These are phyloP conservation scores for Suillus subluteus DNA, from an alignment of 768 basidiomycete species.

Conservation along the genomic window DNA sequence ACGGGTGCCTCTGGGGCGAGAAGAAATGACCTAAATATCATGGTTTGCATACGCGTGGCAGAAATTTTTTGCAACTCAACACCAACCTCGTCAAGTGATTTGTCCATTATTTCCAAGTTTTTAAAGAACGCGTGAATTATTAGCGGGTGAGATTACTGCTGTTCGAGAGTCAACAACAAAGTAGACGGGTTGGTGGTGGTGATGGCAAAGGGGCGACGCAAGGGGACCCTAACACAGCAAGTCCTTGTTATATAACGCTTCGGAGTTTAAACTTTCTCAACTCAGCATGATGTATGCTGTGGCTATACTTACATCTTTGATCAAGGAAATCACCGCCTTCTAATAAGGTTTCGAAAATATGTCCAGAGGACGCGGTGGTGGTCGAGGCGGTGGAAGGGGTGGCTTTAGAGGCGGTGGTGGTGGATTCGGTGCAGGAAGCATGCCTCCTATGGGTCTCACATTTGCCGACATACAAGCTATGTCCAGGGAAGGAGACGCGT, in stretches of 20 bases:
- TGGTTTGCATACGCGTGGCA: conserved; percentile 25
- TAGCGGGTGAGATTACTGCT: neutral
- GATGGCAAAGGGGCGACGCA: conserved; percentile 33
- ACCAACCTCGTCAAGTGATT: conserved; percentile 81
- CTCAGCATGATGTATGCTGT: conserved; percentile 13
- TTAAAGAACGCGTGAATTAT: conserved; percentile 5
- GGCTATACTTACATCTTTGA: neutral
- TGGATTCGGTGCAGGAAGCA: conserved; percentile 37
- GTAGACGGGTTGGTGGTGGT: conserved; percentile 26
- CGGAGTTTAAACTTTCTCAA: conserved; percentile 25
- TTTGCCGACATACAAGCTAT: conserved; percentile 80
- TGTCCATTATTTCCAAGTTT: conserved; percentile 58
- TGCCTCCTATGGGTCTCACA: conserved; percentile 79
- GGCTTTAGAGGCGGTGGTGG: conserved; percentile 55
- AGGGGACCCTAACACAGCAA: conserved; percentile 11
- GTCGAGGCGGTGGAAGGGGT: conserved; percentile 58
- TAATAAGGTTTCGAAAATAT: conserved; percentile 33
- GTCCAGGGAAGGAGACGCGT: conserved; percentile 72
- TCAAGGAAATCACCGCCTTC: conserved; percentile 4
- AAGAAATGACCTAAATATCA: conserved; percentile 62
- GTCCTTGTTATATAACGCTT: conserved; percentile 26
- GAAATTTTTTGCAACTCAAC: conserved; percentile 16
- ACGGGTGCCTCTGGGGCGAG: conserved; percentile 52
- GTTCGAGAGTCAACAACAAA: conserved; percentile 12
- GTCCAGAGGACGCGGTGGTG: conserved; percentile 53